Evolutionary conservation across 2,329 filamentous ascomycete genomes (phyloP), one percentile per base, ranked within the genome.

Genomic region (Thelonectria discophora): DNA sequence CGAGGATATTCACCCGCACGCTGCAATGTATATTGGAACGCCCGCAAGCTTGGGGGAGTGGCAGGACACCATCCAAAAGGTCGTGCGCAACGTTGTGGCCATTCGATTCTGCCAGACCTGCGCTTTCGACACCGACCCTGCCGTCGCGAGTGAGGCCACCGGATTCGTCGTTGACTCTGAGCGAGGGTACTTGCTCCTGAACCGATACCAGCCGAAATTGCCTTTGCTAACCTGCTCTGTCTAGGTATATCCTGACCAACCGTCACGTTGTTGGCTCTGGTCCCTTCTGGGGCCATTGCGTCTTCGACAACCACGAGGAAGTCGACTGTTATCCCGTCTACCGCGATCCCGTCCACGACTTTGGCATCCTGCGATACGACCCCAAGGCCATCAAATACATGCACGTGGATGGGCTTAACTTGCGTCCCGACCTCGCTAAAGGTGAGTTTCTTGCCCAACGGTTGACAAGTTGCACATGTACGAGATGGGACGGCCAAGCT

Each of bases 31-130:
- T 56, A 70, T 77, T 49, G 77, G 73, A 62, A 78, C 76, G 5
- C 77, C 77, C n/a, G 73, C 67, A 27, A 79, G 75, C 69, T 65
- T 78, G 50, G 77, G 77, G 39, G 94, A 97, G 80, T 99, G 95
- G 95, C 94, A 98, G 78, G 91, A 89, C 52, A 97, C 94, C 1
- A 97, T 98, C 63, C 94, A 97, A 78, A 90, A 88, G 64, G 95
- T 99, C 3, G 94, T 99, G 55, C 89, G 90, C 75, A 97, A 94
- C 70, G 95, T 98, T 17, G 95, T 99, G 51, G 97, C 94, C n/a
- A 98, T 99, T 72, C 91, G 97, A 69, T 99, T 99, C 81, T 98
- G 94, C 76, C 93, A 97, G 83, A 97, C 95, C 0, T 97, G 92
- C 76, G 94, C 94, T 21, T 99, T 99, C 76, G 95, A 99, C 77